Evolutionary conservation across 2,329 filamentous ascomycete genomes (phyloP).

Genomic region (Taxawa tesnikishii): DNA sequence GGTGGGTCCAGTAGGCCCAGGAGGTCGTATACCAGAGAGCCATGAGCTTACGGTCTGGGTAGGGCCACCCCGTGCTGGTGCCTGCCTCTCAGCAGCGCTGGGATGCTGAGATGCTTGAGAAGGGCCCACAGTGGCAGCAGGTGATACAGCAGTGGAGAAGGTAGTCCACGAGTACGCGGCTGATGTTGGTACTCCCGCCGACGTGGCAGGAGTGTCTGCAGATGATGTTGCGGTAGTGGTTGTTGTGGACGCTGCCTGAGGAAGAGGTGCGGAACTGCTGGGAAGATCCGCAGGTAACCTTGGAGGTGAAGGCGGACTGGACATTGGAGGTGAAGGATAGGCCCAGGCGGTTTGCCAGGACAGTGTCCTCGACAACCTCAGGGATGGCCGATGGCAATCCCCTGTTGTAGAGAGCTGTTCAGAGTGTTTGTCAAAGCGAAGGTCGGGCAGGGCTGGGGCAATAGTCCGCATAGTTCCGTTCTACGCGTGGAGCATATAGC

Average conservation of each 20-base stretch:
- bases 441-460: background rate
- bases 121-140: background rate
- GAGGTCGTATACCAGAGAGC: no score
- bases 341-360: constrained; percentile 5
- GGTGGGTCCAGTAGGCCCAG: background rate
- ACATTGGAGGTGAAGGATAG: constrained; percentile 40
- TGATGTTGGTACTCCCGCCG: background rate
- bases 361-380: background rate
- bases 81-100: background rate
- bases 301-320: constrained; percentile 33
- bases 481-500: background rate
- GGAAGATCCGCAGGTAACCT: constrained; percentile 8
- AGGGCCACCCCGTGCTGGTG: no score
- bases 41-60: no score
- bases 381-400: background rate
- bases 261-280: no score
- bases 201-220: constrained; percentile 1
- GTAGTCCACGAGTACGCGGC: background rate
- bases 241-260: constrained; percentile 1
- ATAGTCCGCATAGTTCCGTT: background rate
- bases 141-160: background rate
- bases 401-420: background rate
- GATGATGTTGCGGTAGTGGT: constrained; percentile 1
- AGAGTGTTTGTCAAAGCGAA: background rate
- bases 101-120: background rate